Evolutionary conservation across 176 grass and related monocot species (phyloP), one percentile per base, ranked within the genome.

Genomic region (Chloris gayana): DNA sequence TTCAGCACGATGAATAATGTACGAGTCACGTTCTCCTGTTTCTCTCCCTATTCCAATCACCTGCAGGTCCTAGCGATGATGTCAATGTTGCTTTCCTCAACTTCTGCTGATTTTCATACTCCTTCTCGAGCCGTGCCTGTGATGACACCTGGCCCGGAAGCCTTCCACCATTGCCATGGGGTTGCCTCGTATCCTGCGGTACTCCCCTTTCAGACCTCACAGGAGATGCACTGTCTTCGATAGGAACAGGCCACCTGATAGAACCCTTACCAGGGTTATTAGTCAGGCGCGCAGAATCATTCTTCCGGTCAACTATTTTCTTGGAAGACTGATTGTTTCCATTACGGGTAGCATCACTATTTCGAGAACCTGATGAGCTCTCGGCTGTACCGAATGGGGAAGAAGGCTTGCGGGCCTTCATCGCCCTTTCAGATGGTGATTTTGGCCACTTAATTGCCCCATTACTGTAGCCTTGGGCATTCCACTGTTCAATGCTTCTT

Each of bases 1-100:
- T 54, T 89, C 73, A 56, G 49, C 35, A 47, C 81, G 57, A 85
- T 85, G 72, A 85, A 87, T 72, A 91, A 94, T 91, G 70, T 95
- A 89, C 89, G 86, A 80, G 61, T 94, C 86, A 94, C 54, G 84
- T 51, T 90, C 92, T 94, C 87, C 87, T 97, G 92, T 83, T 94
- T 85, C 85, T 94, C 79, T 88, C 91, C 83, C 87, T 91, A 74
- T 84, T 90, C 94, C 94, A 97, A 54, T 97, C 94, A 70, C 89
- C 88, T 66, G 74, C 54, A 14, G 78, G 80, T 86, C 86, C 90
- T 75, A 93, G 81, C 38, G 90, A 85, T 38, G 92, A 90, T 9
- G 92, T 67, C 58, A 95, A n/a, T 37, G 90, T 91, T 69, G 92
- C 91, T 88, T 99, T 99, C 86, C 88, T 85, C 33, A 95, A 81